Evolutionary conservation across 306 rosid genomes (phyloP).

Genomic region (Nissolia schottii): DNA sequence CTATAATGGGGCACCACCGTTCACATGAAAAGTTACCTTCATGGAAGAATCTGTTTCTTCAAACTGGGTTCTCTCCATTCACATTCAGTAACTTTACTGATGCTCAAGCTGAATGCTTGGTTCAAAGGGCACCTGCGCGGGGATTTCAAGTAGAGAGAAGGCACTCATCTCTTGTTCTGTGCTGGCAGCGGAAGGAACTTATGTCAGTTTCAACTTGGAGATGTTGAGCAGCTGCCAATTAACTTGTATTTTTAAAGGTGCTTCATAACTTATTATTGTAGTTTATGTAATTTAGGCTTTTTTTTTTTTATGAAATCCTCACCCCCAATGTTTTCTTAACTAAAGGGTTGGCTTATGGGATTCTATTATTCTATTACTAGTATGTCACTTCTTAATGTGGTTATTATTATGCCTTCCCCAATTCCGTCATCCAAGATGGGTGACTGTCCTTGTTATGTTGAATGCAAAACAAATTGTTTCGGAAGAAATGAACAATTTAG

Average conservation of each 20-base stretch:
- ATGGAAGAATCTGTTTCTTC: constrained; percentile 48
- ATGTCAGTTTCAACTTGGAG: constrained; percentile 61
- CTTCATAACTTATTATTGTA: constrained; percentile 45
- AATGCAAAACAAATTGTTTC: constrained; percentile 34
- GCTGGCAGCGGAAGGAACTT: constrained; percentile 76
- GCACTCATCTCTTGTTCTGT: constrained; percentile 56
- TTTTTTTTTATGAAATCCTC: constrained; percentile 47
- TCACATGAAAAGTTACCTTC: constrained; percentile 42
- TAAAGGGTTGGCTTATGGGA: constrained; percentile 43
- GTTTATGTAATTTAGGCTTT: constrained; percentile 60
- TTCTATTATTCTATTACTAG: constrained; percentile 39
- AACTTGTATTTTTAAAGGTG: constrained; percentile 35
- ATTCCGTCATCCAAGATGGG: neutral
- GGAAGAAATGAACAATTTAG: constrained; percentile 26
- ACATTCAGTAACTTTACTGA: constrained; percentile 77
- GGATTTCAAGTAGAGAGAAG: constrained; percentile 70
- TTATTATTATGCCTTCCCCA: constrained; percentile 23
- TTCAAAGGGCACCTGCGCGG: constrained; percentile 63
- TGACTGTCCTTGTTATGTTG: constrained; percentile 38
- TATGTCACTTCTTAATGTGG: constrained; percentile 31
- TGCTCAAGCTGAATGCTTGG: constrained; percentile 83
- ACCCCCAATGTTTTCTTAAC: constrained; percentile 48
- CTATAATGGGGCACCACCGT: constrained; percentile 42
- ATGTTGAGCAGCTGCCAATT: constrained; percentile 38
- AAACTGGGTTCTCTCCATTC: constrained; percentile 63